phyloP scores from a whole-genome alignment of 805 yeast genomes.

The Metschnikowia reukaufii region DNA sequence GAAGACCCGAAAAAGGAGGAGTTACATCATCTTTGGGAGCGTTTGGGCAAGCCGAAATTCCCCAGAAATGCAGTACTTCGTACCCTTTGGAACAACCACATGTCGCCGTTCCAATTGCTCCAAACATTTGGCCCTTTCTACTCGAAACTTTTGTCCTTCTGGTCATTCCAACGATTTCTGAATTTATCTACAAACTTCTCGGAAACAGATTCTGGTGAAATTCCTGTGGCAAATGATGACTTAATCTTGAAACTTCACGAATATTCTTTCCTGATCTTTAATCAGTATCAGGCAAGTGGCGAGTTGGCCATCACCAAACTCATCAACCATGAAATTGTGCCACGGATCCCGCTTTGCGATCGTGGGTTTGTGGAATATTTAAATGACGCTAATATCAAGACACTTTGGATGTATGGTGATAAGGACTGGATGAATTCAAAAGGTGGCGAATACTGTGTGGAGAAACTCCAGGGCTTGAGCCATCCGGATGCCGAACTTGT shows the following conservation, averaged over 20 bases:
- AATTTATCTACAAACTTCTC: slow-evolving; percentile 25
- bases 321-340: slow-evolving; percentile 40
- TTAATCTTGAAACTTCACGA: slow-evolving; percentile 38
- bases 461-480: slow-evolving; percentile 23
- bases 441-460: slow-evolving; percentile 37
- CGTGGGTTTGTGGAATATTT: slow-evolving; percentile 35
- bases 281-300: slow-evolving; percentile 45
- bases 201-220: neutral
- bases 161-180: slow-evolving; percentile 42
- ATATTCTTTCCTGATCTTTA: slow-evolving; percentile 42
- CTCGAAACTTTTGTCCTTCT: slow-evolving; percentile 39
- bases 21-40: slow-evolving; percentile 28
- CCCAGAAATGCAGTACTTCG: slow-evolving; percentile 33
- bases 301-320: slow-evolving; percentile 44
- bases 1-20: slow-evolving; percentile 21
- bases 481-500: slow-evolving; percentile 19
- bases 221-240: slow-evolving; percentile 10
- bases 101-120: slow-evolving; percentile 40
- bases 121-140: slow-evolving; percentile 41
- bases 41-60: slow-evolving; percentile 38
- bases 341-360: slow-evolving; percentile 41
- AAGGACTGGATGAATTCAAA: slow-evolving; percentile 45
- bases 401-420: slow-evolving; percentile 42
- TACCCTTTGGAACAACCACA: slow-evolving; percentile 39
- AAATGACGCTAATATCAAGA: slow-evolving; percentile 22